A percentile compares a stretch with the other conserved stretches of the same genome.
Conservation (phyloP, 148 eudicot species). For the Suaeda aralocaspica region DNA sequence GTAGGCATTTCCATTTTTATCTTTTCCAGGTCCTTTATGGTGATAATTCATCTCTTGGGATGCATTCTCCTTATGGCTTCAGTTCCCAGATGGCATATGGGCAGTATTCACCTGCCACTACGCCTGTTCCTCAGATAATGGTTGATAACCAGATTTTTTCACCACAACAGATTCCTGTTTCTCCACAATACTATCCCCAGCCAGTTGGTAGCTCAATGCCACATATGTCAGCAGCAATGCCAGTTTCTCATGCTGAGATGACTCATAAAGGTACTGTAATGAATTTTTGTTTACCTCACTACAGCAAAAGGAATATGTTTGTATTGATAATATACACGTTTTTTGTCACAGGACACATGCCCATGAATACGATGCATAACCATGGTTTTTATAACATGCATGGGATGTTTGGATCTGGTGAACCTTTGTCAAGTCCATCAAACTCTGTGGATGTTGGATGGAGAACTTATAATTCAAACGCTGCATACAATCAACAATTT, state of each 20-base stretch:
- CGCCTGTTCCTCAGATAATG: constrained; percentile 80
- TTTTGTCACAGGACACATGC: constrained; percentile 55
- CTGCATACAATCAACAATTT: constrained; percentile 58
- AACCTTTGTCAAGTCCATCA: constrained; percentile 51
- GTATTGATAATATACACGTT: constrained; percentile 37
- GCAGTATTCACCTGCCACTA: constrained; percentile 79
- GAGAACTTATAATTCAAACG: constrained; percentile 55
- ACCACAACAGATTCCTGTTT: constrained; percentile 75
- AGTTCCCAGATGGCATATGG: constrained; percentile 87
- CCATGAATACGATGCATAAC: constrained; percentile 41
- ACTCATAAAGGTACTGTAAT: constrained; percentile 46
- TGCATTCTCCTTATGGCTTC: constrained; percentile 72
- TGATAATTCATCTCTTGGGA: constrained; percentile 67
- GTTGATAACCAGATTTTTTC: constrained; percentile 79
- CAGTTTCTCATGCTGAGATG: constrained; percentile 65
- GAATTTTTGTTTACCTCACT: background rate
- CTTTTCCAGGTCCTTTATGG: constrained; percentile 58
- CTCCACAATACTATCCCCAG: constrained; percentile 74
- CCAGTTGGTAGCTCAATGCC: constrained; percentile 67
- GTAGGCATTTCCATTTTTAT: constrained; percentile 12
- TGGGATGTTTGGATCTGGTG: constrained; percentile 62
- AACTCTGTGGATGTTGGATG: constrained; percentile 46
- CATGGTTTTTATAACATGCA: constrained; percentile 55
- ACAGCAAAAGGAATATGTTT: constrained; percentile 21
- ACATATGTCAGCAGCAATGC: constrained; percentile 56